Evolutionary conservation across 352 stramenopile species (phyloP), one percentile per base, ranked within the genome.

Genomic region (Globisporangium mamillatum): DNA sequence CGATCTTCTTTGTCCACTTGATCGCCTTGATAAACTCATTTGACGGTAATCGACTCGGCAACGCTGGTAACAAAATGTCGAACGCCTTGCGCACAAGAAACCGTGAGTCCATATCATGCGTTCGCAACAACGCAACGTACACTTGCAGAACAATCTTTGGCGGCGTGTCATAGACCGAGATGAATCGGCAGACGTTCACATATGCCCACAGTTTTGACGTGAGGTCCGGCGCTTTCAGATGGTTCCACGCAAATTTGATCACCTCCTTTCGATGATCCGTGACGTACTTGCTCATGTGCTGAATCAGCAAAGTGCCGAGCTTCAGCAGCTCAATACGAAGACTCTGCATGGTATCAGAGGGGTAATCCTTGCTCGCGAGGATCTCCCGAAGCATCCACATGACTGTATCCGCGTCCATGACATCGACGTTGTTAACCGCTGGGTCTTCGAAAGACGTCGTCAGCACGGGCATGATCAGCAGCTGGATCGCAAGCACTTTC

Each of bases 231-330:
- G 88, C 91, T 77, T 99, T 99, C 22, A 99, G 79, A 69, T 98
- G 86, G 67, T 95, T 96, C 97, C 96, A 99, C 38, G 97, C 97
- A 88, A 98, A 99, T 77, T 99, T 99, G 61, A 99, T 97, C 55
- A 99, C 90, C 75, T 99, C 96, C 64, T 99, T 99, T 65, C 95
- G 81, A 68, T 98, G 88, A 18, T 97, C 87, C 6, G 87, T 91
- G 48, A 99, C 84, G 36, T 97, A 92, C 61, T 97, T 85, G 71
- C 88, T 90, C 80, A 98, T 96, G 65, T 98, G 90, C 68, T 99
- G 93, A 27, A 99, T 98, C 8, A 99, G 86, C 38, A 99, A 73
- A 34, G 94, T 98, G 0, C 93, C 89, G 9, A 99, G 79, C 77
- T 98, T 97, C 16, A 99, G 78, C 53, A 99, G 65, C 63, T 97